phyloP scores from a whole-genome alignment of 352 stramenopile species.

The Globisporangium alternatum region DNA sequence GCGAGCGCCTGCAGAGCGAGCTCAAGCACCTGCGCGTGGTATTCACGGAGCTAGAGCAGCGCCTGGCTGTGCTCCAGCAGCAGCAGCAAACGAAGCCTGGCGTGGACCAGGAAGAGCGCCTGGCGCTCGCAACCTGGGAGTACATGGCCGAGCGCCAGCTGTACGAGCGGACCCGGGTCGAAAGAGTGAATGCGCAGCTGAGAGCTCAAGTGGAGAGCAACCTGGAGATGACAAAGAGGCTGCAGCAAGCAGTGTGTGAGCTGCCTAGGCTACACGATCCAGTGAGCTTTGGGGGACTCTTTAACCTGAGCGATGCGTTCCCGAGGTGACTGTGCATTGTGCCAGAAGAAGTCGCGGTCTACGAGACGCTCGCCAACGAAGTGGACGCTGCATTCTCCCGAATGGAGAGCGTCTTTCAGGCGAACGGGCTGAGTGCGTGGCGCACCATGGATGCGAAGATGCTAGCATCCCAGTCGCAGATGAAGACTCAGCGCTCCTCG shows the following conservation, averaged over 20 bases:
- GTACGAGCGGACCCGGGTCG: background rate
- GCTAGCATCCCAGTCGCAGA: background rate
- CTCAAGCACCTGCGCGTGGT: background rate
- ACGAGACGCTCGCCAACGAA: background rate
- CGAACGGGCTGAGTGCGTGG: background rate
- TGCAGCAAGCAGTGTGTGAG: background rate
- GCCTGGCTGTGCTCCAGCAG: background rate
- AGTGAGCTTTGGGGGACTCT: background rate
- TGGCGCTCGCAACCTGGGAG: background rate
- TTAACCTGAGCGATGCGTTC: background rate
- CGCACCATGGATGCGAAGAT: background rate
- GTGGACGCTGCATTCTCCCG: background rate
- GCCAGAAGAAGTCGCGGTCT: background rate
- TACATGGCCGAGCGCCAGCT: background rate
- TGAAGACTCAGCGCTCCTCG: background rate
- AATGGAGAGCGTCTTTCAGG: background rate
- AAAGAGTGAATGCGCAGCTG: background rate
- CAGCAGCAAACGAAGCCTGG: background rate
- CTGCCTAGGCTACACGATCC: background rate
- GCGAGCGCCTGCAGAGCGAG: background rate
- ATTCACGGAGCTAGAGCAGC: background rate
- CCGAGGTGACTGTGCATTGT: background rate
- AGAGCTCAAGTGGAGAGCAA: background rate
- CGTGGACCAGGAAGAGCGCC: background rate
- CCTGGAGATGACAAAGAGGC: background rate